Conservation (phyloP, 371 early-diverging fungal species). For the Paraphysoderma sedebokerense region DNA sequence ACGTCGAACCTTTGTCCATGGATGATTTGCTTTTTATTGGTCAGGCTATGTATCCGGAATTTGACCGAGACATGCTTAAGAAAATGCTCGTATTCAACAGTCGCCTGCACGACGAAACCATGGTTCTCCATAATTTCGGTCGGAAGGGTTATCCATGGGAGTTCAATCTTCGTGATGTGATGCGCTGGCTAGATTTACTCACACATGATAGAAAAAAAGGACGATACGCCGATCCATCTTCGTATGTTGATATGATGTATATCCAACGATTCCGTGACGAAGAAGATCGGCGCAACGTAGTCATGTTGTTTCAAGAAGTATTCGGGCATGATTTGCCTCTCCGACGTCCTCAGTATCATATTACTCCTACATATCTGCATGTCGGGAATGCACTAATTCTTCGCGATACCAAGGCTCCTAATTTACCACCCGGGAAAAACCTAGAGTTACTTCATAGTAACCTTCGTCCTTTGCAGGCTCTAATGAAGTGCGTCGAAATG, state of each 20-base stretch:
- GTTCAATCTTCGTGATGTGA: conserved; percentile 91
- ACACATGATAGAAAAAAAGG: no score
- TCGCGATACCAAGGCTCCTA: conserved; percentile 12
- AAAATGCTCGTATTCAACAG: conserved; percentile 79
- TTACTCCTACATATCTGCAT: conserved; percentile 17
- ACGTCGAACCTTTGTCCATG: conserved; percentile 61
- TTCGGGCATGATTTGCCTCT: conserved; percentile 39
- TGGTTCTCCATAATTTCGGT: conserved; percentile 62
- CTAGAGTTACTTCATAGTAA: conserved; percentile 44
- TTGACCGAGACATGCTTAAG: conserved; percentile 23
- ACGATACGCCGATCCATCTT: conserved; percentile 34
- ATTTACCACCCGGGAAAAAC: conserved; percentile 18
- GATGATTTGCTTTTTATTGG: conserved; percentile 67
- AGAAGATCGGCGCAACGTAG: conserved; percentile 52
- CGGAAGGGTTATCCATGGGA: conserved; percentile 90
- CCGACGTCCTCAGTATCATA: conserved; percentile 15
- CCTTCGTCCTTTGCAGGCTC: conserved; percentile 48
- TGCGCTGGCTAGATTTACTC: conserved; percentile 82
- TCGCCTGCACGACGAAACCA: conserved; percentile 64
- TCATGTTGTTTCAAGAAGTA: conserved; percentile 38
- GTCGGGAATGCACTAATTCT: conserved; percentile 52
- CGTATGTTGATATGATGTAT: conserved; percentile 63
- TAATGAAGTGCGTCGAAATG: conserved; percentile 76
- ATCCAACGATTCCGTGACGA: conserved; percentile 72
- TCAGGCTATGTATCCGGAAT: conserved; percentile 41